These are phyloP conservation scores for Erodium trifolium DNA, from an alignment of 441 rosid genomes.

Conservation along the genomic window DNA sequence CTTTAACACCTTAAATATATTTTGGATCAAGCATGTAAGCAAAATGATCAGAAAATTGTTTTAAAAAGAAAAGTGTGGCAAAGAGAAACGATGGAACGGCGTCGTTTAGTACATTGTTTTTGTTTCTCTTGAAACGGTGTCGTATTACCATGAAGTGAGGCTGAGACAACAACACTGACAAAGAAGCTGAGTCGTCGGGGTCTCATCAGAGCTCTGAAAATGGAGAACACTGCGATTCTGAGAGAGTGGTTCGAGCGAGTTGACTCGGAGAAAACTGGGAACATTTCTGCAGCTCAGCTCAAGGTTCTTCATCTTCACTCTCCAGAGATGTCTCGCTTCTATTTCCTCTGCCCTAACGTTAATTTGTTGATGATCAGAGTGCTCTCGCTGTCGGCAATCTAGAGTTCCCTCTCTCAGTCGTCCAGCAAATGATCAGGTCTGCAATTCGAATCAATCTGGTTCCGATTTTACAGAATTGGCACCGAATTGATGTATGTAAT, in stretches of 20 bases:
- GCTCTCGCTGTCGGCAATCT: constrained; percentile 58
- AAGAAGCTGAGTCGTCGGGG: neutral
- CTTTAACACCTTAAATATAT: too few relatives aligned
- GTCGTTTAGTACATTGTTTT: neutral
- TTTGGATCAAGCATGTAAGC: too few relatives aligned
- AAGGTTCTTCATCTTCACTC: constrained; percentile 25
- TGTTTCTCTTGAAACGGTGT: neutral
- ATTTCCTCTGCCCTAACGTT: neutral
- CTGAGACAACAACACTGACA: neutral
- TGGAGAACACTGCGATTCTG: constrained; percentile 42
- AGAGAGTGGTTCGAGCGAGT: constrained; percentile 63
- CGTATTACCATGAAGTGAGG: neutral
- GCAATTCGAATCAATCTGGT: neutral
- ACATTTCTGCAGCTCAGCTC: constrained; percentile 53
- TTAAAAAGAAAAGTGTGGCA: too few relatives aligned
- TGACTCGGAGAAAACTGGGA: constrained; percentile 51
- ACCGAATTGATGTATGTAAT: neutral
- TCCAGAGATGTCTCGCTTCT: neutral
- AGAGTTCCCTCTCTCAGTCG: constrained; percentile 44
- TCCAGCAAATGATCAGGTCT: constrained; percentile 67
- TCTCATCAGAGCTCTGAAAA: constrained; percentile 11
- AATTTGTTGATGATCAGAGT: constrained; percentile 26
- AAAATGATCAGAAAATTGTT: too few relatives aligned
- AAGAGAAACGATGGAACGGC: too few relatives aligned
- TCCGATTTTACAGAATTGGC: neutral